A percentile compares a stretch with the other conserved stretches of the same genome.
These are phyloP conservation scores for Lasiodiplodia gonubiensis DNA, from an alignment of 2,329 filamentous ascomycete species.

Conservation along the genomic window DNA sequence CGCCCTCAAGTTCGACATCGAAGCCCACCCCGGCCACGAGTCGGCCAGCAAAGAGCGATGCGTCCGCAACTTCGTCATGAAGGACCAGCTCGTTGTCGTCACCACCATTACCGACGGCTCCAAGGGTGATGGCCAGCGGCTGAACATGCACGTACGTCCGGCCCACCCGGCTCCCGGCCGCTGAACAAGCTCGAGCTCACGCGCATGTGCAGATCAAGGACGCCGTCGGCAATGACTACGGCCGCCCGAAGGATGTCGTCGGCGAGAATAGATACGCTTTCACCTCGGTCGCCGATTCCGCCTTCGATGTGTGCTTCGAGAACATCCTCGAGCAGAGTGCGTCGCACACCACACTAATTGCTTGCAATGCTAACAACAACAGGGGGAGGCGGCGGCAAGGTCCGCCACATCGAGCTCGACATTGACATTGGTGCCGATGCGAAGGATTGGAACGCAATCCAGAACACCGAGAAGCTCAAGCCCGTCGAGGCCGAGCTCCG, in stretches of 20 bases:
- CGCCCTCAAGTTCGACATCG: conserved; percentile 93
- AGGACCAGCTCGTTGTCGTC: conserved; percentile 92
- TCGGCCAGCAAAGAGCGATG: conserved; percentile 76
- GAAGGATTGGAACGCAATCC: conserved; percentile 96
- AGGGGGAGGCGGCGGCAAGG: conserved; percentile 50
- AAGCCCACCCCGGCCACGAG: conserved; percentile 69
- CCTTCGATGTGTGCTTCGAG: conserved; percentile 96
- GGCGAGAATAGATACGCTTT: conserved; percentile 94
- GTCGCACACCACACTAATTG: conserved; percentile 42
- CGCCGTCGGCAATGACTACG: conserved; percentile 94
- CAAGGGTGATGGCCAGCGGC: conserved; percentile 87
- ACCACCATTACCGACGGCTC: conserved; percentile 85
- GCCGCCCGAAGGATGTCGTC: conserved; percentile 84
- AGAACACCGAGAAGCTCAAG: conserved; percentile 96
- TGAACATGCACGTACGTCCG: conserved; percentile 86
- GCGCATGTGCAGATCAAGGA: conserved; percentile 76
- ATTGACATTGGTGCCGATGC: conserved; percentile 96
- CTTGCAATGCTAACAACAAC: conserved; percentile 16
- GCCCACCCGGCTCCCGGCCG: background rate
- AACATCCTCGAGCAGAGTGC: conserved; percentile 76
- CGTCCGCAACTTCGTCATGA: conserved; percentile 92
- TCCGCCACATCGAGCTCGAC: conserved; percentile 84
- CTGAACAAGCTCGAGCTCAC: conserved; percentile 7
- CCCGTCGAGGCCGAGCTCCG: conserved; percentile 94
- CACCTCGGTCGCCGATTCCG: conserved; percentile 87